Evolutionary conservation across 495 filamentous ascomycete species (phyloP), one percentile per base, ranked within the genome.

Genomic region (Daldinia grandis): DNA sequence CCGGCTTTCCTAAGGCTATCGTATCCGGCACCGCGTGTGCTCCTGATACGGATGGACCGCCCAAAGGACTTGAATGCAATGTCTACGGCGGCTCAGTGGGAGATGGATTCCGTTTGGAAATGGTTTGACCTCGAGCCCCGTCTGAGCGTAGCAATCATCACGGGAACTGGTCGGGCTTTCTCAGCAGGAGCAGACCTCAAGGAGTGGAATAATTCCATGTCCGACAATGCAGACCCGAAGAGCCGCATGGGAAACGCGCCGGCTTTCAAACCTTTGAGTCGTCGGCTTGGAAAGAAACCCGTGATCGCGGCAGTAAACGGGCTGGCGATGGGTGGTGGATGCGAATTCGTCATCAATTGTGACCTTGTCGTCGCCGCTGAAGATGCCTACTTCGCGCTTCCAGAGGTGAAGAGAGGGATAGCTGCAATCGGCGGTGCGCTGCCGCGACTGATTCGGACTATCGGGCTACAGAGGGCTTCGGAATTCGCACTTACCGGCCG

Each of bases 231-330:
- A 5, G 79, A 79, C 14, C 75, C 77, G 9, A 78, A 71, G 53
- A 69, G 62, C 51, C 62, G 77, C 42, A 68, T 72, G 64, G 83
- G 80, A 3, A 85, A 83, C 58, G 83, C 86, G 64, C 91, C 91
- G 5, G 83, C 83, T 40, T 87, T 87, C 61, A 80, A 79, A 35
- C 83, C 84, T 2, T 73, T 86, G 15, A 85, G 81, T 54, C 81
- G 85, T 62, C 75, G 84, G 14, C 68, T 68, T 5, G 87, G 84
- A 27, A 88, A 87, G 76, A 90, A 91, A 69, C 93, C 93, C 3
- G 82, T 96, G 24, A 89, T 96, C 67, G 90, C 91, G 4, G 93
- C 92, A 4, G 90, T 95, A 15, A 92, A 94, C 73, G 92, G 93
- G 5, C 80, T 92, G 21, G 89, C 88, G 33, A 81, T 91, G 35